Evolutionary conservation across 257 asterid genomes (phyloP).

Genomic region (Nicotiana tomentosiformis): DNA sequence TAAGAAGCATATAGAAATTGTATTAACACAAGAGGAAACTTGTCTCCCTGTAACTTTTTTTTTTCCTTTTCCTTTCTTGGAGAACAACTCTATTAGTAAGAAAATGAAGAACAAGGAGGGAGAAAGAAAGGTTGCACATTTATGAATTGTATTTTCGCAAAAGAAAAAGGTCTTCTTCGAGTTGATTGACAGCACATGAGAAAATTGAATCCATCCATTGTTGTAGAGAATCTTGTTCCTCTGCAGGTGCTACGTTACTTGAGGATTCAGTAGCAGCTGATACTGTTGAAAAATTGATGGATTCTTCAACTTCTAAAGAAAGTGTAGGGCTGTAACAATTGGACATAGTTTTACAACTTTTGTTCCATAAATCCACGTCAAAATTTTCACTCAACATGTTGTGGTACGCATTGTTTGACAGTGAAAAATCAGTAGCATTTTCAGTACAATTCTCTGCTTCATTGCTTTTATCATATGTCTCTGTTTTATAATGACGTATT

Average conservation of each 20-base stretch:
- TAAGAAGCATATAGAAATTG: too few relatives aligned
- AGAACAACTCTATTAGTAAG: not conserved
- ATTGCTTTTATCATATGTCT: not conserved
- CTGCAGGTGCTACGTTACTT: not conserved
- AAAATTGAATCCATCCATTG: slow-evolving; percentile 40
- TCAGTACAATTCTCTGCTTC: not conserved
- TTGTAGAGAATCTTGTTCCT: slow-evolving; percentile 17
- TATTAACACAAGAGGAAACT: not conserved
- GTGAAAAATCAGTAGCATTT: not conserved
- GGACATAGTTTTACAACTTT: not conserved
- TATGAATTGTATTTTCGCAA: not conserved
- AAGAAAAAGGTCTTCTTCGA: slow-evolving; percentile 24
- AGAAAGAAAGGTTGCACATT: not conserved
- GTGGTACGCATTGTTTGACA: slow-evolving; percentile 4
- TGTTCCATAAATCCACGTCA: slow-evolving; percentile 23
- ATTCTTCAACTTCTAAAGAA: slow-evolving; percentile 23
- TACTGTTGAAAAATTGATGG: slow-evolving; percentile 23
- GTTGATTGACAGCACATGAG: slow-evolving; percentile 37
- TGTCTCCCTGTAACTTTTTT: not conserved
- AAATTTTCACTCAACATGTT: slow-evolving; percentile 15
- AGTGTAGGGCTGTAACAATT: slow-evolving; percentile 23
- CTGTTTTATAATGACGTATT: not conserved
- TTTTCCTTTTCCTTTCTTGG: not conserved
- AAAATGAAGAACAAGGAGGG: not conserved
- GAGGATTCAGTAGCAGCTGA: slow-evolving; percentile 9